Percentiles rank a stretch among this genome's conserved stretches.
phyloP scores from a whole-genome alignment of 257 asterid genomes.

The Thymus mandschuricus region DNA sequence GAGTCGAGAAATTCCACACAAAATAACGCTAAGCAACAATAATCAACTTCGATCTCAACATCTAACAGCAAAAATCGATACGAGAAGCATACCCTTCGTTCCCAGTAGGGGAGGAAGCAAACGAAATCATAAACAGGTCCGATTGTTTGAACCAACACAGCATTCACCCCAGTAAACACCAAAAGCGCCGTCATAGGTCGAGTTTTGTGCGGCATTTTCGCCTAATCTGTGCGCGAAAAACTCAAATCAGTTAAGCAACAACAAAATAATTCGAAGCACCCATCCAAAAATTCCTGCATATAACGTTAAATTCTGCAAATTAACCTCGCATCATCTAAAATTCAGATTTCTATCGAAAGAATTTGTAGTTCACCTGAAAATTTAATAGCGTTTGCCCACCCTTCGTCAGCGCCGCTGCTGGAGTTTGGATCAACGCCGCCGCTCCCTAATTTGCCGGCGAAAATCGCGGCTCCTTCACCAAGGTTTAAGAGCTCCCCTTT shows the following conservation, averaged over 20 bases:
- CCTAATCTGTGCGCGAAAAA: constrained; percentile 31
- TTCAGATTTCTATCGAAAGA: no score
- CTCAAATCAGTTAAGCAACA: constrained; percentile 14
- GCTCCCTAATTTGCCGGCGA: no score
- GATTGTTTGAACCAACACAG: constrained; percentile 68
- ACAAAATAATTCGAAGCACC: not conserved
- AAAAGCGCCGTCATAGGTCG: constrained; percentile 85
- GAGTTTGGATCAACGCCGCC: not conserved
- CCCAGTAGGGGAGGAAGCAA: constrained; percentile 91
- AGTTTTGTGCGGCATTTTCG: constrained; percentile 80
- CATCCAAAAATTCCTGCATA: not conserved
- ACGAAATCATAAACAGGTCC: constrained; percentile 84
- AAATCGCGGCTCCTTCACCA: no score
- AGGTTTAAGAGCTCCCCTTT: no score
- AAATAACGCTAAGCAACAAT: not conserved
- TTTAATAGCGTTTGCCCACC: no score
- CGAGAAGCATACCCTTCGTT: constrained; percentile 62
- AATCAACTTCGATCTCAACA: constrained; percentile 4
- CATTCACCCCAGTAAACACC: constrained; percentile 83
- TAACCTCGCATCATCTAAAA: not conserved
- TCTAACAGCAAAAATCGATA: constrained; percentile 5
- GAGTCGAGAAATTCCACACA: not conserved
- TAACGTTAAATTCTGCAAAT: not conserved
- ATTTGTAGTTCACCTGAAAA: no score
- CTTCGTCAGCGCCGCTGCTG: not conserved